Conservation (phyloP, 345 rosid species). For the Populus ilicifolia region DNA sequence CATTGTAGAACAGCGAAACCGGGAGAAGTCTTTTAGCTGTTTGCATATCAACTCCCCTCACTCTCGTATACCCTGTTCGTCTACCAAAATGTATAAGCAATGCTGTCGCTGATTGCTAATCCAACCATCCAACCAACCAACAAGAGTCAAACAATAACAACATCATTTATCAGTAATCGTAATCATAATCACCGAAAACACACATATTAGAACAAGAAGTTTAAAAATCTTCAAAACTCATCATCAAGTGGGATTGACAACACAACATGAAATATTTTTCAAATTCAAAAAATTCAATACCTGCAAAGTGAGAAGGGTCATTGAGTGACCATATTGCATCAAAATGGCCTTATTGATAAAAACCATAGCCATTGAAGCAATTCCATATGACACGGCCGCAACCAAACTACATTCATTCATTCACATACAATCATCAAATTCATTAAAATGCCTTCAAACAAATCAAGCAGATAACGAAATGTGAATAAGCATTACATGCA, state of each 20-base stretch:
- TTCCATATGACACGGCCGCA: constrained; percentile 82
- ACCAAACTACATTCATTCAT: constrained; percentile 58
- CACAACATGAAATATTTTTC: neutral
- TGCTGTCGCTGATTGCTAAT: constrained; percentile 81
- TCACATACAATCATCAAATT: neutral
- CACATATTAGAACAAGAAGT: neutral
- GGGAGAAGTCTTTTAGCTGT: constrained; percentile 80
- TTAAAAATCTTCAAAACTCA: neutral
- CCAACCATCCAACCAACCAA: constrained; percentile 17
- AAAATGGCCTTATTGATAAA: constrained; percentile 89
- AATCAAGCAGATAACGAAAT: neutral
- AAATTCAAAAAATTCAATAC: constrained; percentile 27
- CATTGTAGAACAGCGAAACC: constrained; percentile 86
- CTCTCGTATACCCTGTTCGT: constrained; percentile 58
- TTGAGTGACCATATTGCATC: constrained; percentile 77
- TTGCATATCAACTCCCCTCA: constrained; percentile 51
- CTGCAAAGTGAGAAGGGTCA: constrained; percentile 90
- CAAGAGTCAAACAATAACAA: neutral
- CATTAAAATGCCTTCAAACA: neutral
- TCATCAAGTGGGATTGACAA: neutral
- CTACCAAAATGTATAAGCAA: constrained; percentile 77
- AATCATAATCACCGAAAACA: neutral
- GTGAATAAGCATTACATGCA: neutral
- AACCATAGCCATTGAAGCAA: constrained; percentile 97
- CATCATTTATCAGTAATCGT: constrained; percentile 1